A percentile compares a stretch with the other conserved stretches of the same genome.
Conservation (phyloP, 176 grass and related monocot genomes). For the Saccharum officinarum region DNA sequence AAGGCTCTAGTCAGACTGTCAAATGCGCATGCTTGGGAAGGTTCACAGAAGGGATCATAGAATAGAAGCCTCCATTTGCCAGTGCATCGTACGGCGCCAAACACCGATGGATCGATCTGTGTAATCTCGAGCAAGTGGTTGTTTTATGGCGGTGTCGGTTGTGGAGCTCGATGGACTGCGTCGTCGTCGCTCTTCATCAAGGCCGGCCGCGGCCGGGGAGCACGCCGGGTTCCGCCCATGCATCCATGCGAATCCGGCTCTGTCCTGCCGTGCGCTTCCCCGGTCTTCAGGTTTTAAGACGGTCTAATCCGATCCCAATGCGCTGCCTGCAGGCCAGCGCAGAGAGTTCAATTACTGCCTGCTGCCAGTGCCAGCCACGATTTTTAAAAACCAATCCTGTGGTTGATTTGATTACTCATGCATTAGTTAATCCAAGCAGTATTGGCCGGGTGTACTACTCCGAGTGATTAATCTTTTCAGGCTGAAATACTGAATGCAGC, state of each 20-base stretch:
- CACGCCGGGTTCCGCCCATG: conserved; percentile 25
- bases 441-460: background rate
- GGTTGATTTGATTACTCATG: background rate
- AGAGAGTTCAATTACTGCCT: conserved; percentile 30
- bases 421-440: background rate
- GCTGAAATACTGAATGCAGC: background rate
- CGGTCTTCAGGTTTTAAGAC: conserved; percentile 44
- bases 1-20: conserved; percentile 24
- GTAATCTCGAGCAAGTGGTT: conserved; percentile 33
- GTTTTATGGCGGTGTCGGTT: conserved; percentile 45
- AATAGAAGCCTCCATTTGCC: conserved; percentile 55
- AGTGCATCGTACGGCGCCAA: conserved; percentile 20
- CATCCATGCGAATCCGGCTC: background rate
- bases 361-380: background rate
- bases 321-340: conserved; percentile 15
- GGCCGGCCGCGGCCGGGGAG: conserved; percentile 24
- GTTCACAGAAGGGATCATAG: conserved; percentile 23
- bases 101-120: background rate
- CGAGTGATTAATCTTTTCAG: background rate
- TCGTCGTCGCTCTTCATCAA: conserved; percentile 5
- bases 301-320: conserved; percentile 58
- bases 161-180: conserved; percentile 50
- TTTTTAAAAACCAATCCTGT: background rate
- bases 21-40: conserved; percentile 40
- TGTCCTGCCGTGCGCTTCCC: too few relatives aligned